Evolutionary conservation across 2,329 filamentous ascomycete genomes (phyloP).

Genomic region (Raffaelea ambrosiae): DNA sequence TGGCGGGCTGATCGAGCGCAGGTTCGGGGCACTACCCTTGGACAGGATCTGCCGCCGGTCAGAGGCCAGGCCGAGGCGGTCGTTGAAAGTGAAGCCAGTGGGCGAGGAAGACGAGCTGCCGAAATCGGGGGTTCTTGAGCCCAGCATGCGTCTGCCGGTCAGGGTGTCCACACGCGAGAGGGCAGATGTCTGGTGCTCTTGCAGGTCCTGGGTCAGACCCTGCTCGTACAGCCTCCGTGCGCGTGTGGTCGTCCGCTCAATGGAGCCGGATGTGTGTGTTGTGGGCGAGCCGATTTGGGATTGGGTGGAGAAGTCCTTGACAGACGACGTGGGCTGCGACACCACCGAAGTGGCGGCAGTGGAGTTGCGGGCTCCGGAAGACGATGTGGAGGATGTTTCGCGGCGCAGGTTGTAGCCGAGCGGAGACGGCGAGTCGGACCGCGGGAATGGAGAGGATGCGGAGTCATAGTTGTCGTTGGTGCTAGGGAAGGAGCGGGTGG

Average conservation of each 20-base stretch:
- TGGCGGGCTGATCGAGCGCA: slow-evolving; percentile 49
- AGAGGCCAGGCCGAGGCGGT: slow-evolving; percentile 26
- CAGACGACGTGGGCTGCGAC: slow-evolving; percentile 53
- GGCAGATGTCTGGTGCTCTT: slow-evolving; percentile 71
- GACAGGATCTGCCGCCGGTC: slow-evolving; percentile 30
- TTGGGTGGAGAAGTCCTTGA: slow-evolving; percentile 33
- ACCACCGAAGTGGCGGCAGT: slow-evolving; percentile 82
- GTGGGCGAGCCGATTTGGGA: neutral
- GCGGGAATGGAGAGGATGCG: slow-evolving; percentile 15
- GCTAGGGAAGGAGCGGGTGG: slow-evolving; percentile 9
- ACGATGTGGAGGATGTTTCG: slow-evolving; percentile 80
- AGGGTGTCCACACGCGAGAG: slow-evolving; percentile 74
- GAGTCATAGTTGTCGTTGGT: slow-evolving; percentile 30
- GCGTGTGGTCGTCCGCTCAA: slow-evolving; percentile 62
- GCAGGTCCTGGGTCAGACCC: slow-evolving; percentile 67
- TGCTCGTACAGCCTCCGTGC: slow-evolving; percentile 75
- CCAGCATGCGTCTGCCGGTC: slow-evolving; percentile 50
- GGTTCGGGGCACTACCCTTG: slow-evolving; percentile 60
- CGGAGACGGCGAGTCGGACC: slow-evolving; percentile 48
- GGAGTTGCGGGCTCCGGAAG: slow-evolving; percentile 64
- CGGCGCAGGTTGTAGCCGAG: slow-evolving; percentile 64
- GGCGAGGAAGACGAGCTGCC: slow-evolving; percentile 33
- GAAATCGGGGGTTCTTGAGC: slow-evolving; percentile 42
- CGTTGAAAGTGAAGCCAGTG: slow-evolving; percentile 32
- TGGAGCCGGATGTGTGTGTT: slow-evolving; percentile 19